Evolutionary conservation across 176 grass and related monocot genomes (phyloP).

Genomic region (Cenchrus fungigraminus): DNA sequence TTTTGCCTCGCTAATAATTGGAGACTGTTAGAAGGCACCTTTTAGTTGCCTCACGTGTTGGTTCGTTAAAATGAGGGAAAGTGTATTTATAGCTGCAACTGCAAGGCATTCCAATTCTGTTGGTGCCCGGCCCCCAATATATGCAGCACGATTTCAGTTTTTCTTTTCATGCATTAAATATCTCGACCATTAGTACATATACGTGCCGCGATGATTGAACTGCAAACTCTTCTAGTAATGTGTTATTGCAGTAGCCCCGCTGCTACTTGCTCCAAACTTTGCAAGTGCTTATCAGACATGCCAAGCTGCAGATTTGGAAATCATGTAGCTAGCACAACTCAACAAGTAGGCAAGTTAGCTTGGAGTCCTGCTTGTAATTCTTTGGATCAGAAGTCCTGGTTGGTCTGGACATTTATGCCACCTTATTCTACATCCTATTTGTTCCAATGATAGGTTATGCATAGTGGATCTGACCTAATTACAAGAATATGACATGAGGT

Average conservation of each 20-base stretch:
- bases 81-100: constrained; percentile 19
- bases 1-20: constrained; percentile 32
- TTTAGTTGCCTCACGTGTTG: constrained; percentile 42
- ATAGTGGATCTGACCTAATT: background rate
- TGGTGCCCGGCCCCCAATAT: background rate
- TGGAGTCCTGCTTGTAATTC: constrained; percentile 31
- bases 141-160: background rate
- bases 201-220: constrained; percentile 1
- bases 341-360: constrained; percentile 10
- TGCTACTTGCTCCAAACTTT: constrained; percentile 14
- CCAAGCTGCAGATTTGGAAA: constrained; percentile 13
- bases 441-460: background rate
- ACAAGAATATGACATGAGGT: background rate
- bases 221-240: background rate
- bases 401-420: constrained; percentile 12
- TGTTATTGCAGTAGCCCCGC: background rate
- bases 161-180: constrained; percentile 28
- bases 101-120: constrained; percentile 16
- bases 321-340: no score
- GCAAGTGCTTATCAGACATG: constrained; percentile 1
- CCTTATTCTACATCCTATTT: background rate
- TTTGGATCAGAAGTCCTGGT: constrained; percentile 25
- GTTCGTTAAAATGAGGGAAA: constrained; percentile 40
- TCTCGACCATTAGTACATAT: background rate
- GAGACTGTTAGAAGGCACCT: background rate